These are phyloP conservation scores for Helianthus annuus DNA, from an alignment of 129 eudicot species.

Conservation along the genomic window DNA sequence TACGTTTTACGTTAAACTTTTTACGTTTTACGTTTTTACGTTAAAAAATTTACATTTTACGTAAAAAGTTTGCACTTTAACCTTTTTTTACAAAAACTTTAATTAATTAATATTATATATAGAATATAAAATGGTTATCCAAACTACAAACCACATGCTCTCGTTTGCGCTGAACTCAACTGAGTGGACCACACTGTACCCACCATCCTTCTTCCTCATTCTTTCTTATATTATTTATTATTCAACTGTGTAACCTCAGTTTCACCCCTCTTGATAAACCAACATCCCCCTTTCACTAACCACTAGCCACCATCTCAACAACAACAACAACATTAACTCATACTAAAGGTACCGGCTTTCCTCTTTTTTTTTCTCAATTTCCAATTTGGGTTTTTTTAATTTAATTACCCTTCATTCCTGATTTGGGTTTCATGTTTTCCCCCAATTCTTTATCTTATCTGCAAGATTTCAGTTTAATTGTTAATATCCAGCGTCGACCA, in stretches of 20 bases:
- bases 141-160: background rate
- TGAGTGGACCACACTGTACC: constrained; percentile 5
- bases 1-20: too few species aligned
- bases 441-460: background rate
- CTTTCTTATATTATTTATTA: background rate
- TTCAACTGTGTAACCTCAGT: background rate
- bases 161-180: background rate
- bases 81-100: too few species aligned
- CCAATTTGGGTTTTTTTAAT: background rate
- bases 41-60: too few species aligned
- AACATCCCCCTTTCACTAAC: background rate
- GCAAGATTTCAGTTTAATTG: background rate
- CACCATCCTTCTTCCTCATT: constrained; percentile 4
- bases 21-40: too few species aligned
- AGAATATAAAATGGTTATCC: too few species aligned
- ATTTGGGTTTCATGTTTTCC: background rate
- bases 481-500: too few species aligned
- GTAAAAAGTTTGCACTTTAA: too few species aligned
- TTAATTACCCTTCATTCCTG: background rate
- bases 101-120: too few species aligned
- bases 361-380: background rate
- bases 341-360: background rate
- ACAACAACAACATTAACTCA: background rate
- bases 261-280: background rate
- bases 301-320: background rate